Percentiles rank a stretch among this genome's conserved stretches.
Conservation (phyloP, 768 basidiomycete genomes). For the Epithele typhae region DNA sequence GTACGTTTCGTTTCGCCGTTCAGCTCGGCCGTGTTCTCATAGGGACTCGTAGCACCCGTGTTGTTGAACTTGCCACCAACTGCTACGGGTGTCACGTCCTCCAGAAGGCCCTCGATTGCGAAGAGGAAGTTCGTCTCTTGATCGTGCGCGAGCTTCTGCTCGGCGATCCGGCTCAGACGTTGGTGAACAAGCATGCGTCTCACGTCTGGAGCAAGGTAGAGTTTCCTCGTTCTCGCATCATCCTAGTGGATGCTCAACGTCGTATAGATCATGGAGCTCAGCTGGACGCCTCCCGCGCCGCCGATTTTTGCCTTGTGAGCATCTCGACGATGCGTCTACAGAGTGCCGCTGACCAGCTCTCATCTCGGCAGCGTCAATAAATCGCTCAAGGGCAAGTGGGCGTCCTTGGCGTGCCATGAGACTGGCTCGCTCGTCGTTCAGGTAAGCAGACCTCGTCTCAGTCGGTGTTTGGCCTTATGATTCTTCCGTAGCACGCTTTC, state of each 20-base stretch:
- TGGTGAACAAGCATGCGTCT: slow-evolving; percentile 87
- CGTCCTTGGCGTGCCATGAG: slow-evolving; percentile 84
- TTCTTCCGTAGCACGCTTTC: slow-evolving; percentile 56
- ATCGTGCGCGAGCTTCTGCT: slow-evolving; percentile 83
- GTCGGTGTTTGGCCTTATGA: too few species aligned
- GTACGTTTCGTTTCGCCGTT: slow-evolving; percentile 31
- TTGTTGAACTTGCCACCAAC: slow-evolving; percentile 84
- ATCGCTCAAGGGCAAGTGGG: slow-evolving; percentile 86
- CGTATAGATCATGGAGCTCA: slow-evolving; percentile 79
- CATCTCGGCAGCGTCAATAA: slow-evolving; percentile 64
- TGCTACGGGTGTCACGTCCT: slow-evolving; percentile 89
- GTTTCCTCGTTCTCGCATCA: background rate
- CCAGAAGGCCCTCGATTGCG: slow-evolving; percentile 87
- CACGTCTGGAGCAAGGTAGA: slow-evolving; percentile 88
- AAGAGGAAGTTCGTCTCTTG: slow-evolving; percentile 77
- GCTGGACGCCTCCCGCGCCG: slow-evolving; percentile 82
- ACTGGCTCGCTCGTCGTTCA: slow-evolving; percentile 87
- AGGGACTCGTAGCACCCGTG: slow-evolving; percentile 51
- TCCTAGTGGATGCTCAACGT: slow-evolving; percentile 5
- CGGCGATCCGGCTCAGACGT: slow-evolving; percentile 80
- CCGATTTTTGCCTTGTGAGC: slow-evolving; percentile 84
- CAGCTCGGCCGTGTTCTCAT: background rate
- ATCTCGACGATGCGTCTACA: background rate
- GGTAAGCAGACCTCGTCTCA: slow-evolving; percentile 33
- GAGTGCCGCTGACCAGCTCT: background rate